These are phyloP conservation scores for Acacia crassicarpa DNA, from an alignment of 306 rosid species.

Conservation along the genomic window DNA sequence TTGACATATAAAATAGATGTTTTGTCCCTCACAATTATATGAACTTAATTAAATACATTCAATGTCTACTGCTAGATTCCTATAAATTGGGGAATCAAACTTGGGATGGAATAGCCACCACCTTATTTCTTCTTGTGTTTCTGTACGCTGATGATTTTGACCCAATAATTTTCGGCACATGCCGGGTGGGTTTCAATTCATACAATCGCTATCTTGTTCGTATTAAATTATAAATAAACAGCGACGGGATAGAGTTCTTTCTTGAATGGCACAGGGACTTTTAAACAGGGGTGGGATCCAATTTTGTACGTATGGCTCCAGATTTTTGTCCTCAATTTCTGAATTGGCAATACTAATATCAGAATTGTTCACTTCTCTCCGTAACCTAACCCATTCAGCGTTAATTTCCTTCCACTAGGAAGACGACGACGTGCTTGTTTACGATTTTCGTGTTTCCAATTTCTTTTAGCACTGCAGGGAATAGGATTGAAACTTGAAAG, in stretches of 20 bases:
- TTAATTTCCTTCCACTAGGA: neutral
- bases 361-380: constrained; percentile 3
- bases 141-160: constrained; percentile 35
- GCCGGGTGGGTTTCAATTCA: constrained; percentile 35
- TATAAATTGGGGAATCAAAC: constrained; percentile 28
- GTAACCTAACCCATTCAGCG: neutral
- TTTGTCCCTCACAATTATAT: constrained; percentile 29
- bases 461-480: neutral
- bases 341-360: neutral
- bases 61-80: constrained; percentile 23
- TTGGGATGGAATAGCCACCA: neutral
- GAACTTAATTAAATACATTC: constrained; percentile 36
- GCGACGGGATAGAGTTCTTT: constrained; percentile 34
- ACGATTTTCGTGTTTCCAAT: neutral
- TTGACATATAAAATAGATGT: neutral
- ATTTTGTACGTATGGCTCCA: neutral
- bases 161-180: constrained; percentile 80
- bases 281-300: constrained; percentile 8
- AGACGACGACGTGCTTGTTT: neutral
- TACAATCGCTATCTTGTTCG: constrained; percentile 28
- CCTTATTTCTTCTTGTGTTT: constrained; percentile 39
- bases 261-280: constrained; percentile 50
- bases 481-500: neutral
- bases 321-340: constrained; percentile 11
- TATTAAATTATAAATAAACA: constrained; percentile 23